These are phyloP conservation scores for Termitomyces sp. DNA, from an alignment of 768 basidiomycete genomes.

Conservation along the genomic window DNA sequence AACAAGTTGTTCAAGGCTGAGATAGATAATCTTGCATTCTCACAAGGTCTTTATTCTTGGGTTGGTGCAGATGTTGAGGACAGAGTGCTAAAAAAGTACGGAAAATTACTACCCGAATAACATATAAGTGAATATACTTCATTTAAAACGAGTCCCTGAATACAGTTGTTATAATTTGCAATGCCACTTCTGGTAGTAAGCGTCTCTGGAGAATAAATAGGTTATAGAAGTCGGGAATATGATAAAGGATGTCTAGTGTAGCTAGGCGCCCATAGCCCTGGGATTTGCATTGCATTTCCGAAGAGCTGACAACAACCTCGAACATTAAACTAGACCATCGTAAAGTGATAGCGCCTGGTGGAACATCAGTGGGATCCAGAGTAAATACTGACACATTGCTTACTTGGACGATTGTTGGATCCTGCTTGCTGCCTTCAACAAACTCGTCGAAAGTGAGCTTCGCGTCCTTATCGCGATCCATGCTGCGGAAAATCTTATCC, in stretches of 20 bases:
- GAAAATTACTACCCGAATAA: conserved; percentile 36
- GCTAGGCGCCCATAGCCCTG: not conserved
- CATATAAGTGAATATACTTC: conserved; percentile 9
- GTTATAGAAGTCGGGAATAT: not conserved
- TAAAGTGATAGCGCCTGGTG: conserved; percentile 87
- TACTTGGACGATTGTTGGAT: conserved; percentile 98
- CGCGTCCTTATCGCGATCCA: conserved; percentile 95
- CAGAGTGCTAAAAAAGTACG: conserved; percentile 73
- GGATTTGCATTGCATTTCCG: not conserved
- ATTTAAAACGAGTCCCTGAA: not conserved
- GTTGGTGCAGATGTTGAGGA: conserved; percentile 75
- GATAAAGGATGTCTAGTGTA: not conserved
- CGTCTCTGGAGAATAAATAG: not conserved
- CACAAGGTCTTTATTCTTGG: conserved; percentile 84
- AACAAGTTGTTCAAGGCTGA: conserved; percentile 89
- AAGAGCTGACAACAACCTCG: not conserved
- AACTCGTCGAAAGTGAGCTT: conserved; percentile 95
- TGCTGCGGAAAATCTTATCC: conserved; percentile 96
- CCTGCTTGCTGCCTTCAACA: conserved; percentile 96
- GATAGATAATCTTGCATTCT: conserved; percentile 87
- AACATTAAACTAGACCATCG: conserved; percentile 55
- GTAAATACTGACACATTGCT: not conserved
- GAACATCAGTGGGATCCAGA: not conserved
- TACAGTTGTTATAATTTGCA: not conserved
- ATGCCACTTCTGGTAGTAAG: not conserved